Evolutionary conservation across 331 rosid species (phyloP).

Genomic region (Phaseolus coccineus): DNA sequence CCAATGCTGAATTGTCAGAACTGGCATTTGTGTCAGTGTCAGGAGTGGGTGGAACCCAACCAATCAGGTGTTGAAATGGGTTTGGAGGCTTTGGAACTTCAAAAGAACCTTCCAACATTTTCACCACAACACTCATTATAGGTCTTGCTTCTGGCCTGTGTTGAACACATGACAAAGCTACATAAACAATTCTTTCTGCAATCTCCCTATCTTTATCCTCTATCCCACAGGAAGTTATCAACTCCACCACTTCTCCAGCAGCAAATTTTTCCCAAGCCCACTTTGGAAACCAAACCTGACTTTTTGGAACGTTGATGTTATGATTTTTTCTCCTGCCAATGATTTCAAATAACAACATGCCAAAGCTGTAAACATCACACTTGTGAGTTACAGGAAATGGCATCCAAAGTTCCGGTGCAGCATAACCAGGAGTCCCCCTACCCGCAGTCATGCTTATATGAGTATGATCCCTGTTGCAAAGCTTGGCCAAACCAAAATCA

Average conservation of each 20-base stretch:
- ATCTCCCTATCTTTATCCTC: slow-evolving; percentile 40
- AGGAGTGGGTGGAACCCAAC: neutral
- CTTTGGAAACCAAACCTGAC: slow-evolving; percentile 52
- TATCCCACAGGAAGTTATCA: slow-evolving; percentile 20
- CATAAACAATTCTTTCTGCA: slow-evolving; percentile 31
- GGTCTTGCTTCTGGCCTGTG: slow-evolving; percentile 49
- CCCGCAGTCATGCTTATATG: no score
- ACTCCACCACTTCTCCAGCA: slow-evolving; percentile 10
- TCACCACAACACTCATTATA: slow-evolving; percentile 46
- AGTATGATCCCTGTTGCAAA: no score
- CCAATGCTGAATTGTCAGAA: neutral
- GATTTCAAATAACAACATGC: slow-evolving; percentile 50
- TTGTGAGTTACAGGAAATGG: no score
- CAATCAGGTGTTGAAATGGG: slow-evolving; percentile 12
- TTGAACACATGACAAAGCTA: slow-evolving; percentile 52
- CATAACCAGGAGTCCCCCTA: no score
- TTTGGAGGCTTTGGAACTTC: slow-evolving; percentile 42
- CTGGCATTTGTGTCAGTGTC: neutral
- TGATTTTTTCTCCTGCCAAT: slow-evolving; percentile 54
- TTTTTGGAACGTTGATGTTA: slow-evolving; percentile 16
- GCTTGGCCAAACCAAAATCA: no score
- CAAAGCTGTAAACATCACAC: slow-evolving; percentile 65
- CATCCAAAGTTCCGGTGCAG: no score
- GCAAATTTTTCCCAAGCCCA: slow-evolving; percentile 50
- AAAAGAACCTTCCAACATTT: slow-evolving; percentile 52